Percentiles rank a stretch among this genome's conserved stretches.
Evolutionary conservation across 2,329 filamentous ascomycete species (phyloP).

Genomic region (Botrytis sinoallii): DNA sequence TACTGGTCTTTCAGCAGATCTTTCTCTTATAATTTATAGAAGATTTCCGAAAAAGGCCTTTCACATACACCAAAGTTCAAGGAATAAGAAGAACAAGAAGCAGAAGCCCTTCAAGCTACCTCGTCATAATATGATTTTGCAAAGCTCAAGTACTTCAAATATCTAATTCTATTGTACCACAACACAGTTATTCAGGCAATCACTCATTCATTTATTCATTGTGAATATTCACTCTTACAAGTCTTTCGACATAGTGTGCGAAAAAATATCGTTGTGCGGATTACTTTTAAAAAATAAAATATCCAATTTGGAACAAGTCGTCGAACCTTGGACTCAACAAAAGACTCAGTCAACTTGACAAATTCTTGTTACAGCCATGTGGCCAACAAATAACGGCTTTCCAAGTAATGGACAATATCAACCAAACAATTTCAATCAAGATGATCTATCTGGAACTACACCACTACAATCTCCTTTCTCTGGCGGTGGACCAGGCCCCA

Average conservation of each 20-base stretch:
- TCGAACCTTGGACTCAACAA: slow-evolving; percentile 4
- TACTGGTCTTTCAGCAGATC: not conserved
- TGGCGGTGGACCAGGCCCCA: slow-evolving; percentile 21
- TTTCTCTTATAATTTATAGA: not conserved
- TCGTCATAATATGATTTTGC: not conserved
- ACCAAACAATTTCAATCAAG: slow-evolving; percentile 31
- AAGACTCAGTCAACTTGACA: not conserved
- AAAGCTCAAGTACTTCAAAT: not conserved
- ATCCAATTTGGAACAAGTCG: not conserved
- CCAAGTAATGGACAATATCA: slow-evolving; percentile 29
- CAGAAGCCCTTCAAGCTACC: not conserved
- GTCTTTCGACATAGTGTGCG: not conserved
- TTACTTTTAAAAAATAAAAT: not conserved
- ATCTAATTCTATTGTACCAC: not conserved
- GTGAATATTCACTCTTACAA: slow-evolving; percentile 5
- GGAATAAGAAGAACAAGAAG: not conserved
- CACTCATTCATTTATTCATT: not conserved
- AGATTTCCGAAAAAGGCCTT: not conserved
- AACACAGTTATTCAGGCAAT: not conserved
- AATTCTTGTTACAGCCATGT: slow-evolving; percentile 26
- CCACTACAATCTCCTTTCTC: slow-evolving; percentile 20
- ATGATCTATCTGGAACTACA: slow-evolving; percentile 21
- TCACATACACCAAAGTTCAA: not conserved
- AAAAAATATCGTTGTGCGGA: not conserved
- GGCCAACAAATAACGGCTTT: slow-evolving; percentile 32